Conservation (phyloP, 83 land plant species). For the Isoetes engelmannii region DNA sequence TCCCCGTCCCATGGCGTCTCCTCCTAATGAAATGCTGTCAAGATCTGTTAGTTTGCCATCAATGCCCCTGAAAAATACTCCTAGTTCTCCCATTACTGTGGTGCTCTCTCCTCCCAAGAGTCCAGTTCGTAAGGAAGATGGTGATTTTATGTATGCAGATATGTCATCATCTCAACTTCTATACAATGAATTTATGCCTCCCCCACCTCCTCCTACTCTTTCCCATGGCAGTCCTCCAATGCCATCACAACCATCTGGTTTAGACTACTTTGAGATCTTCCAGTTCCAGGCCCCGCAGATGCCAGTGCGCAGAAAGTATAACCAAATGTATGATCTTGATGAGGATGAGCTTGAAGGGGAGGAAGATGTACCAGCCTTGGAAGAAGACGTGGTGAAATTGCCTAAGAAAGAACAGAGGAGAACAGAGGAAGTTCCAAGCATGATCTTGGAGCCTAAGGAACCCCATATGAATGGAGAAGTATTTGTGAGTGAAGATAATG, state of each 20-base stretch:
- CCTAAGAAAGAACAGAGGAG: neutral
- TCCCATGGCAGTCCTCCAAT: neutral
- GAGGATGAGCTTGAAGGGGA: neutral
- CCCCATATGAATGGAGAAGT: no score
- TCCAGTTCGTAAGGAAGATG: neutral
- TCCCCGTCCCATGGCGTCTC: neutral
- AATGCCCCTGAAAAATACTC: slow-evolving; percentile 4
- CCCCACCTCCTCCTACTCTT: neutral
- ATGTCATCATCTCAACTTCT: neutral
- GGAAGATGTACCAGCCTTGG: neutral
- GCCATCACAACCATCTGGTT: neutral
- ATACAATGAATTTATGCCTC: neutral
- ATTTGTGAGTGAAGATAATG: no score
- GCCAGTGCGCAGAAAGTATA: neutral
- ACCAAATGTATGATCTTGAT: neutral
- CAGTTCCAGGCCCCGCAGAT: neutral
- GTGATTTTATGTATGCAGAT: neutral
- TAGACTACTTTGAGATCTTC: neutral
- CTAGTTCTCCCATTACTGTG: neutral
- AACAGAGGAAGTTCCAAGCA: neutral
- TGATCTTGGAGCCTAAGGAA: neutral
- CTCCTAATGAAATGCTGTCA: neutral
- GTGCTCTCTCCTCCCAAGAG: slow-evolving; percentile 1
- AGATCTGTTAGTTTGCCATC: neutral
- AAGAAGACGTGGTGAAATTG: neutral